Percentiles rank a stretch among this genome's conserved stretches.
Conservation (phyloP, 2,329 filamentous ascomycete species). For the Camillea tinctor region DNA sequence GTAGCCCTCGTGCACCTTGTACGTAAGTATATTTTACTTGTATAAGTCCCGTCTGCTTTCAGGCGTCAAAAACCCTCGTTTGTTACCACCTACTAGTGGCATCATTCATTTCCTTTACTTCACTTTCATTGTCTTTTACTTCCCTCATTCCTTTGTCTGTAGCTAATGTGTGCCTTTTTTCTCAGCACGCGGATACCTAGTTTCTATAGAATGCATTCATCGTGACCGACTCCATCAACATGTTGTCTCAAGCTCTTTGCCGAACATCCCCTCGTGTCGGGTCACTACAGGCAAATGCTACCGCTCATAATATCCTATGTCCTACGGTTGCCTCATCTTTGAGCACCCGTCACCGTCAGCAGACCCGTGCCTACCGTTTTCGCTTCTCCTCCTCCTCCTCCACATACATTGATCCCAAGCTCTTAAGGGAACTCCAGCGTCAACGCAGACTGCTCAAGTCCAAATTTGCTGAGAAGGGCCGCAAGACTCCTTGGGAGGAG, state of each 20-base stretch:
- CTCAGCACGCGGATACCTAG: background rate
- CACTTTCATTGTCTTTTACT: too few species aligned
- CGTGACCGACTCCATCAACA: conserved; percentile 20
- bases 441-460: conserved; percentile 44
- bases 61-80: background rate
- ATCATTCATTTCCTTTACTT: too few species aligned
- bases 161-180: background rate
- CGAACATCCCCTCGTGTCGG: conserved; percentile 29
- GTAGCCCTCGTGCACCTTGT: background rate
- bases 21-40: too few species aligned
- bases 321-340: conserved; percentile 18
- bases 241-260: conserved; percentile 34
- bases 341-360: conserved; percentile 31
- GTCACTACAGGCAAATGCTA: conserved; percentile 21
- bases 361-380: conserved; percentile 49
- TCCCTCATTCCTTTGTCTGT: background rate
- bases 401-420: conserved; percentile 40
- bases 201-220: background rate
- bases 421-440: conserved; percentile 43
- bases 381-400: conserved; percentile 49
- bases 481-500: conserved; percentile 46
- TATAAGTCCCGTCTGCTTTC: background rate
- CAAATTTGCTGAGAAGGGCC: conserved; percentile 45
- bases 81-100: background rate
- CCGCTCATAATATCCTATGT: conserved; percentile 15